Evolutionary conservation across 1,284 basidiomycete species (phyloP), one percentile per base, ranked within the genome.

Genomic region (Dichomitus squalens): DNA sequence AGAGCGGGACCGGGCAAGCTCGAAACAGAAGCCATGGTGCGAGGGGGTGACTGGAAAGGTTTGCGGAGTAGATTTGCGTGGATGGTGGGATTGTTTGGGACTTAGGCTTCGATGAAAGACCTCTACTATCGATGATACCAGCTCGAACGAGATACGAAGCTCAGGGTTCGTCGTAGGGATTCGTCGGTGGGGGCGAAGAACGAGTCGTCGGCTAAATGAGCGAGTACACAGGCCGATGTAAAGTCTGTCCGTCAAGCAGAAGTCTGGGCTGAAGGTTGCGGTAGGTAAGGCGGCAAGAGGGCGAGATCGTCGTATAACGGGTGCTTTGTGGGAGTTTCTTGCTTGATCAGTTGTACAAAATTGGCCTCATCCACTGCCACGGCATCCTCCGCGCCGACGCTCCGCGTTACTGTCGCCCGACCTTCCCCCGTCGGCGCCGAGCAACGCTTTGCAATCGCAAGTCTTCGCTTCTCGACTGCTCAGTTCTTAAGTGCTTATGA

Each of bases 1-100:
- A 87, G 77, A 51, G 87, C 88, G 41, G 82, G 75, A 34, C 76
- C 78, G 57, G 88, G 77, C 53, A 90, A 81, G 65, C 81, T 74
- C n/a, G 72, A 72, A 23, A 68, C 60, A 40, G 71, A 68, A 43
- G 69, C 60, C 70, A 72, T 73, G 36, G 18, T 44, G 59, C 21
- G 36, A 25, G 29, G 5, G 8, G 43, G 12, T 40, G 53, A 52
- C 29, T 47, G 44, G 29, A 14, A 31, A 47, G 20, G 33, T 52
- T 35, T 29, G 35, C 20, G 12, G 29, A n/a, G n/a, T n/a, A 44
- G 25, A 18, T 27, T n/a, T 33, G 41, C 25, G 41, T 16, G 6
- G 11, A n/a, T 11, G 41, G 16, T 23, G 41, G 5, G 23, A 16
- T 16, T 14, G 25, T 29, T 16, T 23, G 21, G 25, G 25, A 4